Evolutionary conservation across 2,329 filamentous ascomycete genomes (phyloP), one percentile per base, ranked within the genome.

Genomic region (Ascochyta lentis): DNA sequence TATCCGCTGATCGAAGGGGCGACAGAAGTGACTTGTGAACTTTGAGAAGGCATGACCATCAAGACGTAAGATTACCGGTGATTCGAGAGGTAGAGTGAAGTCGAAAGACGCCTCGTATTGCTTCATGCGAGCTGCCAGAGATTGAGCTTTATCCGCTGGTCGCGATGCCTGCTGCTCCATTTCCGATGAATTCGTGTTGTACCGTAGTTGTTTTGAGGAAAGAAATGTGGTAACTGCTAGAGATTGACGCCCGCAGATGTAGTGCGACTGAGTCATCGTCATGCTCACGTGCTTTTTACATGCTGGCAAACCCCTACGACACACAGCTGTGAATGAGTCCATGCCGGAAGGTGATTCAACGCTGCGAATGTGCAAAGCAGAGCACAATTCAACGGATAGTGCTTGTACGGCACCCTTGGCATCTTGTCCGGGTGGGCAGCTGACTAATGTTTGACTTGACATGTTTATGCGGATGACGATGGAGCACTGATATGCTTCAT

Each of bases 61-160:
- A 5, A 73, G 64, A 24, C 69, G 69, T 6, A 72, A 59, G 12
- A 73, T 56, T 15, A 64, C 57, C 4, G 70, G 69, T 1, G 48
- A 42, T 41, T 56, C 23, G 12, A 44, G 29, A 2, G 69, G 68
- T 7, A 73, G 48, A 7, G 48, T 61, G 53, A 54, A 54, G 56
- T 73, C 67, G 58, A 55, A 67, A 29, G 48, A 35, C 22, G 67
- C 54, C 61, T 73, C 70, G 58, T 73, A 72, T 26, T 63, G 48
- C 50, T 72, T 72, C 70, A 73, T 73, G 44, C 70, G 70, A 12
- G 59, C 56, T 27, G 65, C 70, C 8, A 73, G 63, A 19, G 64
- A 39, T n/a, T 45, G 27, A 6, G 54, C 13, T 52, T 54, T 39
- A 27, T 48, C 27, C 33, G 40, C 42, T 23, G 33, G 34, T 12